Conservation (phyloP, 441 rosid species). For the Mallotus japonicus region DNA sequence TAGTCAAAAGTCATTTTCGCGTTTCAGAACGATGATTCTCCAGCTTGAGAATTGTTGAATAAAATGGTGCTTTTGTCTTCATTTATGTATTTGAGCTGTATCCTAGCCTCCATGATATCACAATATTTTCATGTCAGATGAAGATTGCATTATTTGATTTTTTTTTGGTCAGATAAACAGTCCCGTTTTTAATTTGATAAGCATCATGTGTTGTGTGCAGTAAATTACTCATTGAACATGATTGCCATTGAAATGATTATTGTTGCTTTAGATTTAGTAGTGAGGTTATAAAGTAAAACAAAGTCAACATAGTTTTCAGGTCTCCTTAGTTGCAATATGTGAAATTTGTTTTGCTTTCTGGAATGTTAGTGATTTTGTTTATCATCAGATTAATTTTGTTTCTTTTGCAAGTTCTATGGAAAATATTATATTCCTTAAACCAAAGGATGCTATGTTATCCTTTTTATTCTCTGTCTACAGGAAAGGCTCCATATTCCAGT, state of each 20-base stretch:
- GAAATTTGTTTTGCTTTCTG: constrained; percentile 9
- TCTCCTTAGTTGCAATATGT: neutral
- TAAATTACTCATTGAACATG: neutral
- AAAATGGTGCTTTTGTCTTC: neutral
- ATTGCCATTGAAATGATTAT: neutral
- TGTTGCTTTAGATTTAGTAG: neutral
- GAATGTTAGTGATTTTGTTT: neutral
- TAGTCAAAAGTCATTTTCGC: neutral
- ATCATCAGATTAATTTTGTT: constrained; percentile 11
- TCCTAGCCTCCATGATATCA: neutral
- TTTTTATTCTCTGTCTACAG: constrained; percentile 43
- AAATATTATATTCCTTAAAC: constrained; percentile 11
- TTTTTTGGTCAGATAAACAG: neutral
- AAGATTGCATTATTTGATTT: neutral
- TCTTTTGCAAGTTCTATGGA: neutral
- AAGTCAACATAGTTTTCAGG: neutral
- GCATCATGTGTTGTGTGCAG: neutral
- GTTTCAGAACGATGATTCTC: neutral
- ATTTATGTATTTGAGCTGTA: neutral
- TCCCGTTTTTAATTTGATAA: constrained; percentile 1
- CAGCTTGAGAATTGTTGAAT: neutral
- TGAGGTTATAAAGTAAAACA: neutral
- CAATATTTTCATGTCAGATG: neutral
- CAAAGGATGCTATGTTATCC: constrained; percentile 16
- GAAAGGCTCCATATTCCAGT: constrained; percentile 84